Base-by-base conservation (phyloP, 2,329 filamentous ascomycete species). In the Davidsoniella australis region DNA sequence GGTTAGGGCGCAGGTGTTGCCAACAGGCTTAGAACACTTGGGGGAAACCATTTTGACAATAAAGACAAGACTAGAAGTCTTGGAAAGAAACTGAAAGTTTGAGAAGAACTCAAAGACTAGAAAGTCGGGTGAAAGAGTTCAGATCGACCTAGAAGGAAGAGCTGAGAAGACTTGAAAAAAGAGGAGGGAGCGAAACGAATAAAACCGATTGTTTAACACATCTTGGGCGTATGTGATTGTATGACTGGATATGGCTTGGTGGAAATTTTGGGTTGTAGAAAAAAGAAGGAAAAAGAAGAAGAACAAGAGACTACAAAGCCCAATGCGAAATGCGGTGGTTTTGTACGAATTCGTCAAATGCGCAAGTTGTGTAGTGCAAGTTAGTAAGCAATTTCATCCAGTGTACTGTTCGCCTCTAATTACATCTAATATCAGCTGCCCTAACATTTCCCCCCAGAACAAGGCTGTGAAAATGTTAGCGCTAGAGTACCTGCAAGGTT, bases 11-110 rank as follows among this genome's bases (percentile, higher is more conserved):
- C 68, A 71, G 71, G 68, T 74, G 64, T 68, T 66, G 74, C 76
- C 76, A 75, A 75, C 73, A 70, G 72, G 72, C 68, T 74, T 64
- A 69, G 60, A 61, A 71, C 69, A 70, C 69, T 76, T 70, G 78
- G 78, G 73, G 80, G 75, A 78, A 73, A 81, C 83, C 83, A 88
- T 88, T 73, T 60, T 86, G 78, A 76, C 68, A 29, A 26, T 37
- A 72, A 72, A 84, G 82, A 82, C 82, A 81, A 80, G 79, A 83
- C 78, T 76, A 71, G 58, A 73, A 76, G 76, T 80, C 79, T 76
- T 71, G 75, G 62, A 66, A 33, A 63, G 68, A 70, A 64, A 74
- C 77, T 78, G 68, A 67, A 23, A 68, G 73, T 76, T 72, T 75
- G 58, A 65, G 68, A 75, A 71, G 64, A 68, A 71, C 69, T 71